Evolutionary conservation across 495 filamentous ascomycete genomes (phyloP).

Genomic region (Trichocladium uniseriatum): DNA sequence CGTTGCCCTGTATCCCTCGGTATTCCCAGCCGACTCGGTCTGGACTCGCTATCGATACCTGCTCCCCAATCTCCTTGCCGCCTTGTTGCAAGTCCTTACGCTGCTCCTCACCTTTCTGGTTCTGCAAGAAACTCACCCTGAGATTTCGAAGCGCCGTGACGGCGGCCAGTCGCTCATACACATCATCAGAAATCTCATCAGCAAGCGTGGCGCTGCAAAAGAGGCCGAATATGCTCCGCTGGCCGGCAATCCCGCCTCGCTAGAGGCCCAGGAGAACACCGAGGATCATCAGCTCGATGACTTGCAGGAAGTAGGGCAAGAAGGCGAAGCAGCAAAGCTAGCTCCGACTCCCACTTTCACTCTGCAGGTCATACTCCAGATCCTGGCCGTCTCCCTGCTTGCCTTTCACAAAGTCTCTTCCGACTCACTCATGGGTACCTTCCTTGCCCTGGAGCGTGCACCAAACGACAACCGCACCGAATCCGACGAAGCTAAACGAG

Average conservation of each 20-base stretch:
- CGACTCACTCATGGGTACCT: conserved; percentile 2
- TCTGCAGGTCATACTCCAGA: background rate
- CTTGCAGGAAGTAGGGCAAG: background rate
- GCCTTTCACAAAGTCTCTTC: conserved; percentile 10
- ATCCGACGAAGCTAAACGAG: no score
- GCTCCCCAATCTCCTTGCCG: conserved; percentile 5
- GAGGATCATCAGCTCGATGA: background rate
- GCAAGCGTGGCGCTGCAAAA: background rate
- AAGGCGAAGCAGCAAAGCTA: no score
- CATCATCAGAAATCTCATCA: background rate
- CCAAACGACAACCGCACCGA: no score
- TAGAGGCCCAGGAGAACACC: background rate
- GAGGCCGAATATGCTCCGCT: background rate
- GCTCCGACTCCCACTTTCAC: no score
- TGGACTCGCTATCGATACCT: conserved; percentile 1
- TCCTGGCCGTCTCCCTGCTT: conserved; percentile 6
- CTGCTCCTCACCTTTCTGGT: background rate
- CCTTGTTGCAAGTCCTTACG: conserved; percentile 1
- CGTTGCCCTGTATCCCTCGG: background rate
- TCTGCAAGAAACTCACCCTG: conserved; percentile 2
- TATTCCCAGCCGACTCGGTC: conserved; percentile 1
- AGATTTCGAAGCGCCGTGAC: background rate
- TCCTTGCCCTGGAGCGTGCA: no score
- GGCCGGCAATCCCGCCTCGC: background rate
- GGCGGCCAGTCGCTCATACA: background rate